Percentiles rank a stretch among this genome's conserved stretches.
phyloP scores from a whole-genome alignment of 495 filamentous ascomycete genomes.

The Cladorrhinum samala region DNA sequence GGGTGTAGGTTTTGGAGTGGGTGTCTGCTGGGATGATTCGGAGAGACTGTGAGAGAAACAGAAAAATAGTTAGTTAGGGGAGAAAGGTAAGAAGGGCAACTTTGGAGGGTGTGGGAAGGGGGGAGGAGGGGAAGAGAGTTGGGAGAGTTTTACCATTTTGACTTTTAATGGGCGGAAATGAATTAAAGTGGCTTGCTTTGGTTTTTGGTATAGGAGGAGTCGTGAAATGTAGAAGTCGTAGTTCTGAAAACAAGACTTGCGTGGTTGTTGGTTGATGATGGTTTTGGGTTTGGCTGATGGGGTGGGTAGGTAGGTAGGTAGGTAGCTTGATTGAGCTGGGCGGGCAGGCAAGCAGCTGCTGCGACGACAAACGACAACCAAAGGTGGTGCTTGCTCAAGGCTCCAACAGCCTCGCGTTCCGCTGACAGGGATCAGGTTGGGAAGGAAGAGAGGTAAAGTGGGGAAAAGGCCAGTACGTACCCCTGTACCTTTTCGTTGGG shows the following conservation, averaged over 20 bases:
- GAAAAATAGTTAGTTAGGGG: neutral
- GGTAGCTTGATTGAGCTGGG: constrained; percentile 6
- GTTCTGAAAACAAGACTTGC: neutral
- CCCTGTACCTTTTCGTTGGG: too few species aligned
- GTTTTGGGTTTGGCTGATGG: constrained; percentile 4
- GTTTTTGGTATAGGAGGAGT: too few species aligned
- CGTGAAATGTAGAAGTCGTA: too few species aligned
- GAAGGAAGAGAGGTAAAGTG: neutral
- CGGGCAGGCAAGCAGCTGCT: constrained; percentile 4
- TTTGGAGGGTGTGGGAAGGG: constrained; percentile 18
- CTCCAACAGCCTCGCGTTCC: constrained; percentile 38
- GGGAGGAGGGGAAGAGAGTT: constrained; percentile 1
- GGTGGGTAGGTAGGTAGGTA: too few species aligned
- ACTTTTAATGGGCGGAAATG: constrained; percentile 9
- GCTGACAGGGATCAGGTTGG: neutral
- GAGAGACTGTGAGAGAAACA: constrained; percentile 58
- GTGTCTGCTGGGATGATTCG: constrained; percentile 67
- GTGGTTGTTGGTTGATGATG: constrained; percentile 1
- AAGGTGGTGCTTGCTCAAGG: too few species aligned
- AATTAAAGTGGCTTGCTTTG: neutral
- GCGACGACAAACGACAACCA: too few species aligned
- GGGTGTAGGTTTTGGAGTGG: constrained; percentile 55
- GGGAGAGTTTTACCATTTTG: constrained; percentile 48
- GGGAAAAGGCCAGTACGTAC: neutral
- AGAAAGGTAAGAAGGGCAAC: too few species aligned